phyloP scores from a whole-genome alignment of 495 filamentous ascomycete species.

The Aspergillus ellipticus region DNA sequence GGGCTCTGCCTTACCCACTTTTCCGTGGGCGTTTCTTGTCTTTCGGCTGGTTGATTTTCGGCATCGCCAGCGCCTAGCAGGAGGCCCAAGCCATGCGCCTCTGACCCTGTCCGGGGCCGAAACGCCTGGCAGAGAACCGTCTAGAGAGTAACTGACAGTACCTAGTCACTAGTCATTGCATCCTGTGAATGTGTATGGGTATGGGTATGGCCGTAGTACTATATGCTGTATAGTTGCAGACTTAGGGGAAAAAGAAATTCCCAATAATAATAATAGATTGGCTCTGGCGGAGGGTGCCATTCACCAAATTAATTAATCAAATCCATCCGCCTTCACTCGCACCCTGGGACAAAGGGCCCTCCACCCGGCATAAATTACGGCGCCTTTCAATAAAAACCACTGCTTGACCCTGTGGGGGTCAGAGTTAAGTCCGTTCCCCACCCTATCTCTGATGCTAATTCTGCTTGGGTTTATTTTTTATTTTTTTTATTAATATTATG shows the following conservation, averaged over 20 bases:
- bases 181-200: too few relatives aligned
- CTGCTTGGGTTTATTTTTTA: constrained; percentile 14
- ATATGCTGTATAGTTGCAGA: too few relatives aligned
- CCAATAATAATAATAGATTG: neutral
- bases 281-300: neutral
- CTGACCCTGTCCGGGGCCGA: constrained; percentile 3
- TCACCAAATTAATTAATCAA: neutral
- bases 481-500: constrained; percentile 9
- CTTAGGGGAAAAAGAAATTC: neutral
- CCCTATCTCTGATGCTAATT: constrained; percentile 15
- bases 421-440: constrained; percentile 12
- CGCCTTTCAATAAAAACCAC: constrained; percentile 3
- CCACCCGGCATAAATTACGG: neutral
- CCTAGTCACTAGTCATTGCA: too few relatives aligned
- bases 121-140: too few relatives aligned
- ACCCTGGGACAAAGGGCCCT: neutral
- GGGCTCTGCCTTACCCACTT: constrained; percentile 11
- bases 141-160: too few relatives aligned
- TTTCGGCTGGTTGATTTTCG: constrained; percentile 7
- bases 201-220: too few relatives aligned
- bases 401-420: constrained; percentile 11
- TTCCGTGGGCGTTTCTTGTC: neutral
- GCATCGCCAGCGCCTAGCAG: constrained; percentile 8
- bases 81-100: constrained; percentile 2
- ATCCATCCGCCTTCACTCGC: neutral